Percentiles rank a stretch among this genome's conserved stretches.
Conservation (phyloP, 1,284 basidiomycete species). For the Albatrellus sp. region DNA sequence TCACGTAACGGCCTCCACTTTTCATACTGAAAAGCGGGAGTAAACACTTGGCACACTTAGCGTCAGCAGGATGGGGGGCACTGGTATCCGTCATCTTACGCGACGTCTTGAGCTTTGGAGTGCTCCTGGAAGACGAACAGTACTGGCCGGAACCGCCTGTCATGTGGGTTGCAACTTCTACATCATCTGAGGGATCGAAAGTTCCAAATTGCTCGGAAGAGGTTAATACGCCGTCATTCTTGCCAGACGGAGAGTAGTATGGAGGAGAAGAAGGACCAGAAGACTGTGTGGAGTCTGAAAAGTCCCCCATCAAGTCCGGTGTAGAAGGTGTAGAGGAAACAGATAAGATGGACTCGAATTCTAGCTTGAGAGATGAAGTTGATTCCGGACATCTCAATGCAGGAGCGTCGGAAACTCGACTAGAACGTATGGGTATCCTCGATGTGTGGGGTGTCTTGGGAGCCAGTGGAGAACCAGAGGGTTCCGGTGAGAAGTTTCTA, state of each 20-base stretch:
- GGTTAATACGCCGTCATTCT: conserved; percentile 5
- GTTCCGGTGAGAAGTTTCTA: background rate
- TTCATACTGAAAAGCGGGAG: conserved; percentile 42
- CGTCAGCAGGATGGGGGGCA: conserved; percentile 14
- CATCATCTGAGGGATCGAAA: background rate
- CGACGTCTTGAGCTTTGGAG: conserved; percentile 10
- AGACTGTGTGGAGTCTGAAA: conserved; percentile 41
- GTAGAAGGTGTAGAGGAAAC: conserved; percentile 25
- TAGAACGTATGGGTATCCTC: conserved; percentile 1
- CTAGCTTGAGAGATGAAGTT: conserved; percentile 13
- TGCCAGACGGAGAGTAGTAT: conserved; percentile 19
- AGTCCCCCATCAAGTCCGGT: conserved; percentile 50
- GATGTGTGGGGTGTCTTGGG: background rate
- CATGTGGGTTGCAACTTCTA: conserved; percentile 3
- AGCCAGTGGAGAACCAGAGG: conserved; percentile 3
- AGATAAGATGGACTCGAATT: conserved; percentile 12
- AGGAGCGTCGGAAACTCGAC: conserved; percentile 6
- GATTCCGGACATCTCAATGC: conserved; percentile 9
- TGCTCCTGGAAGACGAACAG: conserved; percentile 1
- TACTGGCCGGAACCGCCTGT: conserved; percentile 4
- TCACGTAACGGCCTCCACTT: conserved; percentile 49
- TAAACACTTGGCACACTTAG: conserved; percentile 42
- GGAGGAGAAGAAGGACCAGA: conserved; percentile 44
- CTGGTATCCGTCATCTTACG: conserved; percentile 14
- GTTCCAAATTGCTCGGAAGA: background rate